Evolutionary conservation across 164 flowering plant species (phyloP).

Genomic region (Brasenia schreberi): DNA sequence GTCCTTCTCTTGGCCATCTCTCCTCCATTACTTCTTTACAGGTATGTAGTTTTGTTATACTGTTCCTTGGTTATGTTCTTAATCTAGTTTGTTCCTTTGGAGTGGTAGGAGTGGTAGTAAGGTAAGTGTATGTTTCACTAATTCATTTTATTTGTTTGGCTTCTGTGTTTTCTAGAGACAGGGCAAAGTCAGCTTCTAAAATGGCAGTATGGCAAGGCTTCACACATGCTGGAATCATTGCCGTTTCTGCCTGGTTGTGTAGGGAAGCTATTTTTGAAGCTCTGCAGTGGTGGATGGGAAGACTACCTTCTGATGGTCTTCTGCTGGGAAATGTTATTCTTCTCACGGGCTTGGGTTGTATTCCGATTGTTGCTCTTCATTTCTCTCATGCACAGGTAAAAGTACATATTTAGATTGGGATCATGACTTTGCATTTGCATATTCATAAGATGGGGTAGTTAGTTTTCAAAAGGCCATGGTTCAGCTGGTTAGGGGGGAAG

Average conservation of each 20-base stretch:
- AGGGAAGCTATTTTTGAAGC: slow-evolving; percentile 94
- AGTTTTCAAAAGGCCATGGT: no score
- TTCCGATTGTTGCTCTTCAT: slow-evolving; percentile 85
- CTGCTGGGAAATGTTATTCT: slow-evolving; percentile 75
- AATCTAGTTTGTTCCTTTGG: background rate
- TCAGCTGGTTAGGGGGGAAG: no score
- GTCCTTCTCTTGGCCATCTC: slow-evolving; percentile 75
- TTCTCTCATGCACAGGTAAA: slow-evolving; percentile 92
- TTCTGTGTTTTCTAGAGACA: slow-evolving; percentile 45
- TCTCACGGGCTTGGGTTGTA: slow-evolving; percentile 73
- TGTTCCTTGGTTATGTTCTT: background rate
- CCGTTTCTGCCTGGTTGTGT: slow-evolving; percentile 82
- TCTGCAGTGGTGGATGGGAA: slow-evolving; percentile 95
- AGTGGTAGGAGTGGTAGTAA: background rate
- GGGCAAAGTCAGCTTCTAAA: slow-evolving; percentile 52
- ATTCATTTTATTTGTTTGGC: background rate
- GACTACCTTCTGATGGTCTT: slow-evolving; percentile 84
- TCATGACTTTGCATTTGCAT: no score
- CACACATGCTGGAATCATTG: slow-evolving; percentile 73
- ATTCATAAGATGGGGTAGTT: no score
- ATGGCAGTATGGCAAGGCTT: slow-evolving; percentile 96
- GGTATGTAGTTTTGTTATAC: slow-evolving; percentile 23
- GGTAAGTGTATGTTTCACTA: background rate
- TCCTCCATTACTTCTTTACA: slow-evolving; percentile 96
- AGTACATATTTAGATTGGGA: background rate